These are phyloP conservation scores for Colletotrichum scovillei DNA, from an alignment of 2,329 filamentous ascomycete species.

Conservation along the genomic window DNA sequence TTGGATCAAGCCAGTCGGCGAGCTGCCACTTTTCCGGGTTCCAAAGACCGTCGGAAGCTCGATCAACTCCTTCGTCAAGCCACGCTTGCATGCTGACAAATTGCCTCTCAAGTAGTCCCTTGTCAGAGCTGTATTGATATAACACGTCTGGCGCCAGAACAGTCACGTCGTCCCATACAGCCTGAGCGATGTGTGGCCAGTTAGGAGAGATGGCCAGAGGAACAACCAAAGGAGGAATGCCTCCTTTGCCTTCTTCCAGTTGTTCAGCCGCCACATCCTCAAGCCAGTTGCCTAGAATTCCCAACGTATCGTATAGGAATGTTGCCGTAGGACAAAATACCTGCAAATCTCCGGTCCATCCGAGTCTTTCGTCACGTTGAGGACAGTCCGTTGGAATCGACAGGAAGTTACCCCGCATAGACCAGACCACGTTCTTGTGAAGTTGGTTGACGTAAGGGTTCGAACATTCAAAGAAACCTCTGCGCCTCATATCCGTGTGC, in stretches of 20 bases:
- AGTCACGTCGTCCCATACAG: slow-evolving; percentile 32
- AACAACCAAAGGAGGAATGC: slow-evolving; percentile 44
- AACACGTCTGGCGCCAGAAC: slow-evolving; percentile 19
- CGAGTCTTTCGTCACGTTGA: slow-evolving; percentile 27
- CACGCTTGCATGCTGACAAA: slow-evolving; percentile 12
- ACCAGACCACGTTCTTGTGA: slow-evolving; percentile 23
- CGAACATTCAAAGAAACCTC: slow-evolving; percentile 24
- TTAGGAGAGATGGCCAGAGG: slow-evolving; percentile 44
- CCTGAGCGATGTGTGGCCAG: slow-evolving; percentile 34
- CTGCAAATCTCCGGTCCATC: slow-evolving; percentile 27
- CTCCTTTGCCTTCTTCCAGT: slow-evolving; percentile 1
- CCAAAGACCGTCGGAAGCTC: not conserved
- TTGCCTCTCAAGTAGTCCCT: slow-evolving; percentile 5
- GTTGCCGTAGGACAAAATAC: slow-evolving; percentile 26
- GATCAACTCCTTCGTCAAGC: not conserved
- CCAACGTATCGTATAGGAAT: slow-evolving; percentile 15
- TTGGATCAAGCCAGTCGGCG: slow-evolving; percentile 46
- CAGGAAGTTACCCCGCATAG: slow-evolving; percentile 32
- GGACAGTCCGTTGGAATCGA: slow-evolving; percentile 35
- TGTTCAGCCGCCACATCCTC: slow-evolving; percentile 37
- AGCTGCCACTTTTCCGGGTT: not conserved
- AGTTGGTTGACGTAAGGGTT: slow-evolving; percentile 24
- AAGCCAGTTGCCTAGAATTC: slow-evolving; percentile 28
- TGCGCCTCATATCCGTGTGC: slow-evolving; percentile 26
- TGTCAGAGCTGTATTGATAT: slow-evolving; percentile 7